A percentile compares a stretch with the other conserved stretches of the same genome.
Conservation (phyloP, 169 alveolate species). For the Gregarina niphandrodes region DNA sequence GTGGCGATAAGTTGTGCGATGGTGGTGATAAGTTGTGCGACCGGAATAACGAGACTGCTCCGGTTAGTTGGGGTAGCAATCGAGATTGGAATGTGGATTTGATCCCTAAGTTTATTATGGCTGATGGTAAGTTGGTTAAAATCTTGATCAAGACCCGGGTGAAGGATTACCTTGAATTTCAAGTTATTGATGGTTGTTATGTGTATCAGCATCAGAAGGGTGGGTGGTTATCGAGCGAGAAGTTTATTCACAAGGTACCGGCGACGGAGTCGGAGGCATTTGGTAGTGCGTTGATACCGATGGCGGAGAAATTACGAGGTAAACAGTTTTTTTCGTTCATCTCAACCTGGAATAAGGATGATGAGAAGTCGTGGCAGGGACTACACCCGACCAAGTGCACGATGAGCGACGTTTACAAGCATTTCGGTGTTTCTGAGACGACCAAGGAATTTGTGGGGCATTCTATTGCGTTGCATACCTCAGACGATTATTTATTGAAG, state of each 20-base stretch:
- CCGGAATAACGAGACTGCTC: background rate
- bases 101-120: slow-evolving; percentile 88
- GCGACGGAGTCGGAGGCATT: slow-evolving; percentile 92
- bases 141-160: slow-evolving; percentile 77
- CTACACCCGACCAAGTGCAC: background rate
- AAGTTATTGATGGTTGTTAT: slow-evolving; percentile 18
- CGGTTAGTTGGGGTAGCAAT: slow-evolving; percentile 58
- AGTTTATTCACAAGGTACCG: slow-evolving; percentile 83
- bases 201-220: slow-evolving; percentile 86
- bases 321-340: slow-evolving; percentile 63
- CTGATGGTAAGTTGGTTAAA: slow-evolving; percentile 85
- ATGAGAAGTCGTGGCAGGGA: slow-evolving; percentile 65
- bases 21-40: background rate
- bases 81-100: slow-evolving; percentile 96
- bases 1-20: background rate
- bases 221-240: slow-evolving; percentile 64
- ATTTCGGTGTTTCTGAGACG: slow-evolving; percentile 67
- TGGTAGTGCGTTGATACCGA: slow-evolving; percentile 72
- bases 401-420: slow-evolving; percentile 49
- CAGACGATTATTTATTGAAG: slow-evolving; percentile 41
- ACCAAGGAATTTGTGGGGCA: slow-evolving; percentile 93
- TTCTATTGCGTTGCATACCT: slow-evolving; percentile 82
- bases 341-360: slow-evolving; percentile 45
- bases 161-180: slow-evolving; percentile 37
- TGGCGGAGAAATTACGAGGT: slow-evolving; percentile 85